Percentiles rank a stretch among this genome's conserved stretches.
phyloP scores from a whole-genome alignment of 2,329 filamentous ascomycete genomes.

The Penicillium sp. region DNA sequence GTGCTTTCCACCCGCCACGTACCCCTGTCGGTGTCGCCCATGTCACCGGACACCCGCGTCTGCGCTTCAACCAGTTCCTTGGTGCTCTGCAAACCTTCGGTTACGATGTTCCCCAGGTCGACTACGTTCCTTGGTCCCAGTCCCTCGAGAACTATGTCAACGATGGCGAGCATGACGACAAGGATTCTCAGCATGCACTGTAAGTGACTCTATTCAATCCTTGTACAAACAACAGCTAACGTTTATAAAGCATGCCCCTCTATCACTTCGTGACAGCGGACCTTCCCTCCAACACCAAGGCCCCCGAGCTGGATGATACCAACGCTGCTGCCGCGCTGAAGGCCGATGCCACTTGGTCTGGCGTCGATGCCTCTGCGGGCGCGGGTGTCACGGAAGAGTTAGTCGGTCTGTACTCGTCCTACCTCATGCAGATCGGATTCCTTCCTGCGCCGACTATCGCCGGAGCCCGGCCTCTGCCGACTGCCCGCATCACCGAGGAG shows the following conservation, averaged over 20 bases:
- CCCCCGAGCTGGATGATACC: conserved; percentile 70
- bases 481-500: conserved; percentile 44
- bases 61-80: conserved; percentile 77
- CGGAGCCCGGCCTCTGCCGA: conserved; percentile 42
- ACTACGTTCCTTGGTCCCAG: conserved; percentile 67
- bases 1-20: conserved; percentile 63
- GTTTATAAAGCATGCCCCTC: conserved; percentile 57
- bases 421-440: conserved; percentile 63
- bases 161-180: conserved; percentile 53
- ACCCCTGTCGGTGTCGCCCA: conserved; percentile 64
- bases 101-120: conserved; percentile 64
- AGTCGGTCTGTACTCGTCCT: conserved; percentile 63
- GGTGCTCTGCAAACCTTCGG: conserved; percentile 68
- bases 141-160: conserved; percentile 68
- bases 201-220: conserved; percentile 28
- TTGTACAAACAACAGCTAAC: neutral
- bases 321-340: conserved; percentile 66
- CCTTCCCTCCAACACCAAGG: conserved; percentile 66
- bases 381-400: conserved; percentile 59
- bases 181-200: conserved; percentile 66
- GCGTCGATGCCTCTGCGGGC: conserved; percentile 56
- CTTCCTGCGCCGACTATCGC: conserved; percentile 43
- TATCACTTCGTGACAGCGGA: conserved; percentile 71
- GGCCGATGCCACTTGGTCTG: conserved; percentile 59
- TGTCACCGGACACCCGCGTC: conserved; percentile 74